These are phyloP conservation scores for Schwanniomyces polymorphus DNA, from an alignment of 805 yeast genomes.

Conservation along the genomic window DNA sequence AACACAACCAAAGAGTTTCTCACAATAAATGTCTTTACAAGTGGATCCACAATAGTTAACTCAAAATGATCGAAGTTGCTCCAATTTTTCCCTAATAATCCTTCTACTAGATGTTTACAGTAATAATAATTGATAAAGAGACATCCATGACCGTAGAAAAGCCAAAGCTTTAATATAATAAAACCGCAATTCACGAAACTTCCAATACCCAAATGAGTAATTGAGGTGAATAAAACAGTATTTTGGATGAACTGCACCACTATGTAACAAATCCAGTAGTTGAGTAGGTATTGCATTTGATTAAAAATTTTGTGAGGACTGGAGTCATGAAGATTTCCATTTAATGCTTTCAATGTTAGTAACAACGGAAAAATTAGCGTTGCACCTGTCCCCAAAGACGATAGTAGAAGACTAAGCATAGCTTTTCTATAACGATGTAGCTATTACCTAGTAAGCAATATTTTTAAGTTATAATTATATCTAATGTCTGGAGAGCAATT, in stretches of 20 bases:
- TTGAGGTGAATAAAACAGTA: conserved; percentile 6
- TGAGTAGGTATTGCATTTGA: conserved; percentile 14
- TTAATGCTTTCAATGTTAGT: conserved; percentile 16
- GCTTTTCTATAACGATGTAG: background rate
- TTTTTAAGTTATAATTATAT: background rate
- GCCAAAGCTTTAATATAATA: conserved; percentile 16
- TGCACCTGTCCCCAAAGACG: conserved; percentile 1
- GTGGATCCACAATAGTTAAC: conserved; percentile 13
- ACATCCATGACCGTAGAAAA: conserved; percentile 25
- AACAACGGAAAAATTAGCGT: conserved; percentile 15
- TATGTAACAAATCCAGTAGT: conserved; percentile 23
- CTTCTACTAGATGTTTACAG: conserved; percentile 5
- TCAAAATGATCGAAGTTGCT: conserved; percentile 12
- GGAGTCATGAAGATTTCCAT: conserved; percentile 1
- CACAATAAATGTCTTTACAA: conserved; percentile 1
- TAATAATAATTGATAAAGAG: conserved; percentile 18
- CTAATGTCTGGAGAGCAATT: background rate
- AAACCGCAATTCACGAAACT: conserved; percentile 1
- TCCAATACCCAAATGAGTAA: conserved; percentile 9
- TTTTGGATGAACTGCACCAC: conserved; percentile 11
- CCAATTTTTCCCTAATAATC: conserved; percentile 1
- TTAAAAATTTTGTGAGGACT: background rate
- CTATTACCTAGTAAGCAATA: background rate
- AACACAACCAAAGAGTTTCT: background rate
- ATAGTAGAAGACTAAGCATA: conserved; percentile 9